Conservation (phyloP, 257 asterid genomes). For the Solanum peruvianum region DNA sequence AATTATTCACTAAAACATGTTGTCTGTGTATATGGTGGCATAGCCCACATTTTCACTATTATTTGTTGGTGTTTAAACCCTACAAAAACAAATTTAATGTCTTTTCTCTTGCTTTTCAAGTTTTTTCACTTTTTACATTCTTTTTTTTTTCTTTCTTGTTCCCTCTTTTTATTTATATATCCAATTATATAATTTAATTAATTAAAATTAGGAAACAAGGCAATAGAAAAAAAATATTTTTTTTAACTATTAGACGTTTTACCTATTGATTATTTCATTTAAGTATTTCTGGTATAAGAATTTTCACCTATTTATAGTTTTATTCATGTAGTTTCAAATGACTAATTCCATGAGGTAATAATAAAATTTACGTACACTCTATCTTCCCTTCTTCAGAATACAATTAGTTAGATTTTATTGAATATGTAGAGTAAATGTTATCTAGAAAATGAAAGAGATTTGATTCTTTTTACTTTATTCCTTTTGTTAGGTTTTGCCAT, state of each 20-base stretch:
- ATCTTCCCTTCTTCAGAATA: too few species aligned
- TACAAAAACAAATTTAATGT: background rate
- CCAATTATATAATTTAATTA: background rate
- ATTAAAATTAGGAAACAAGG: background rate
- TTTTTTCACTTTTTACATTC: background rate
- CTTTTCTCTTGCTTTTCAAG: background rate
- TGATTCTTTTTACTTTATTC: too few species aligned
- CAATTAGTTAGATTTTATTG: too few species aligned
- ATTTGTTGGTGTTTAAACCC: background rate
- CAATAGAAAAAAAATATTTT: background rate
- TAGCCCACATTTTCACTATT: background rate
- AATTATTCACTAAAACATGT: background rate
- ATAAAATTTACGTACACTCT: too few species aligned
- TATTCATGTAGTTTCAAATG: background rate
- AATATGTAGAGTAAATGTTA: background rate
- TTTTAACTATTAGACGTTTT: background rate
- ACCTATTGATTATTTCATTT: background rate
- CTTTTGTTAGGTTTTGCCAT: background rate
- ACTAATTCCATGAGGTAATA: background rate
- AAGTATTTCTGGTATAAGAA: background rate
- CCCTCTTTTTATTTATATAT: background rate
- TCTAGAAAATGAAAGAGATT: too few species aligned
- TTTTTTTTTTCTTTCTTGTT: background rate
- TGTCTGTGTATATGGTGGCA: background rate
- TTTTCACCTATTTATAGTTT: background rate